phyloP scores from a whole-genome alignment of 2,329 filamentous ascomycete species.

The Clonostachys sp. region DNA sequence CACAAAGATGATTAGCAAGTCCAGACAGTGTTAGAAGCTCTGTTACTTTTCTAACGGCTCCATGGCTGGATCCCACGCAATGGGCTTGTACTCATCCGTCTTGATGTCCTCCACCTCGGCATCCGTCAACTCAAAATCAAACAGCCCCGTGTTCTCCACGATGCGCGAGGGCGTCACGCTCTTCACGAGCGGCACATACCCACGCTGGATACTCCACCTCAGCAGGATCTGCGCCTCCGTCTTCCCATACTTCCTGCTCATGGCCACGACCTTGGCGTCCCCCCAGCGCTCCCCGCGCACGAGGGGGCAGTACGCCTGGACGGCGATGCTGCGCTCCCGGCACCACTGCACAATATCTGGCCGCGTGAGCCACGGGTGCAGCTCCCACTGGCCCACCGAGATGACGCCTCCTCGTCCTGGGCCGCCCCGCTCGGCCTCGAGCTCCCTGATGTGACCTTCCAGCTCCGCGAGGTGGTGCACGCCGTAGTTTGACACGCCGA shows the following conservation, averaged over 20 bases:
- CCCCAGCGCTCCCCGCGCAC: conserved; percentile 66
- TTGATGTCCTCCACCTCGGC: conserved; percentile 46
- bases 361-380: conserved; percentile 85
- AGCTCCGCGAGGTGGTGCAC: conserved; percentile 59
- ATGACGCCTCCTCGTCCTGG: conserved; percentile 66
- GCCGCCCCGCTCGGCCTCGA: conserved; percentile 56
- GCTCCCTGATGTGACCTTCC: conserved; percentile 52
- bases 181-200: conserved; percentile 69
- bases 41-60: conserved; percentile 30
- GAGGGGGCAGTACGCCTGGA: conserved; percentile 61
- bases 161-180: conserved; percentile 66
- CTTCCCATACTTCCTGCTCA: conserved; percentile 70
- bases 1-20: no score
- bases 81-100: conserved; percentile 46
- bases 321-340: conserved; percentile 52
- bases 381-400: conserved; percentile 81
- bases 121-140: conserved; percentile 49
- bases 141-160: conserved; percentile 54
- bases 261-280: conserved; percentile 57
- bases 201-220: conserved; percentile 79
- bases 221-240: conserved; percentile 73
- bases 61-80: conserved; percentile 52
- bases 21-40: no score
- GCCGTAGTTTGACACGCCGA: conserved; percentile 64
- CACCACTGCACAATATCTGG: conserved; percentile 78